Evolutionary conservation across 2,329 filamentous ascomycete genomes (phyloP), one percentile per base, ranked within the genome.

Genomic region (Fusarium sp.): DNA sequence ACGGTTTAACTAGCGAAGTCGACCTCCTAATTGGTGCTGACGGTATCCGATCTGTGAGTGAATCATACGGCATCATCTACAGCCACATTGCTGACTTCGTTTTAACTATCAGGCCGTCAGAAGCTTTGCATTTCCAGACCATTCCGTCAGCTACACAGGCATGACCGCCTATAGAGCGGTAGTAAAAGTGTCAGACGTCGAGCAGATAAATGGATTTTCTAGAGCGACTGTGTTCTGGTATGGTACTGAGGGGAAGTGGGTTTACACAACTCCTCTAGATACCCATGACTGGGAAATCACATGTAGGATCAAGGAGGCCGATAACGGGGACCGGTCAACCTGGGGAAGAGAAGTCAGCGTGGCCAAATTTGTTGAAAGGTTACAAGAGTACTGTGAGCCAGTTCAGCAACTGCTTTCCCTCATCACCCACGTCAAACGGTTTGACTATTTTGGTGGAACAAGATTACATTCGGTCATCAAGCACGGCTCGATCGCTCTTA

Each of bases 401-500:
- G 30, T 56, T 14, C 52, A 56, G 30, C n/a, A 56, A 20, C 30
- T 56, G 12, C 54, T 57, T 22, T 57, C 54, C 7, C 54, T 57
- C 10, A 32, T 57, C n/a, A 57, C 54, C 4, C 30, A 15, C 6
- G 54, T 57, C 10, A 57, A 57, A 4, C n/a, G 54, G 5, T 57
- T 37, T 10, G 54, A 57, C 32, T 57, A 57, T 4, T 57, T 57
- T 37, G 54, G 54, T 2, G 52, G 52, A 7, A 20, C 12, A 17
- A 12, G 52, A 20, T 33, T 57, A 12, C 12, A 35, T 3, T 35
- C n/a, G 2, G n/a, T 37, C 6, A 17, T 25, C 20, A 37, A 57
- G 4, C 14, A 37, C 6, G 52, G 20, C 12, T 57, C 52, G 2
- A 15, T 57, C 3, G 87, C 86, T 7, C 81, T 90, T 4, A 83